A percentile compares a stretch with the other conserved stretches of the same genome.
phyloP scores from a whole-genome alignment of 2,329 filamentous ascomycete genomes.

The Leptographium lundbergii region DNA sequence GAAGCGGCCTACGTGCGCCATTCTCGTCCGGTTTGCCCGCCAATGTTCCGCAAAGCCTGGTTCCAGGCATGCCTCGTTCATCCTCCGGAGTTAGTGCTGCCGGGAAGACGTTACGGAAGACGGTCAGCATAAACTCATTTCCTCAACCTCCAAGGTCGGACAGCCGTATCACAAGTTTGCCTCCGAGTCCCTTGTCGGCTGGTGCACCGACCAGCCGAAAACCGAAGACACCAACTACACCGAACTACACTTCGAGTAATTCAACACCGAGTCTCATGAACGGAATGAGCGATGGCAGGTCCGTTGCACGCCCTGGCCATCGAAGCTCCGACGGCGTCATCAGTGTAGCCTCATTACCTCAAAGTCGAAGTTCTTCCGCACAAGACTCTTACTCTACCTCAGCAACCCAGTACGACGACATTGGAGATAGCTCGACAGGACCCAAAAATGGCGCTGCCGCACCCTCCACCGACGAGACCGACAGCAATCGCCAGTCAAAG shows the following conservation, averaged over 20 bases:
- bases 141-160: constrained; percentile 72
- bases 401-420: constrained; percentile 77
- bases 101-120: constrained; percentile 66
- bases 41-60: constrained; percentile 14
- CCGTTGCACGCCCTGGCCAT: constrained; percentile 48
- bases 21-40: constrained; percentile 6
- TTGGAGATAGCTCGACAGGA: constrained; percentile 38
- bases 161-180: constrained; percentile 45
- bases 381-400: constrained; percentile 88
- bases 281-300: constrained; percentile 64
- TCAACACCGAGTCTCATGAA: constrained; percentile 65
- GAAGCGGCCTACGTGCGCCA: constrained; percentile 11
- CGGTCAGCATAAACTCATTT: constrained; percentile 87
- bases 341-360: constrained; percentile 68
- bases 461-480: constrained; percentile 7
- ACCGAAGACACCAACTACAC: constrained; percentile 42
- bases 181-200: constrained; percentile 44
- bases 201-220: constrained; percentile 38
- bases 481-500: constrained; percentile 39
- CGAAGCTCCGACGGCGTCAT: constrained; percentile 64
- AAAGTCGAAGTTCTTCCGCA: constrained; percentile 83
- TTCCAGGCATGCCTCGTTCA: constrained; percentile 36
- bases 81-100: constrained; percentile 42
- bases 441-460: constrained; percentile 16
- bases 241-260: constrained; percentile 35